Conservation (phyloP, 495 filamentous ascomycete species). For the Beverwykella pulmonaria region DNA sequence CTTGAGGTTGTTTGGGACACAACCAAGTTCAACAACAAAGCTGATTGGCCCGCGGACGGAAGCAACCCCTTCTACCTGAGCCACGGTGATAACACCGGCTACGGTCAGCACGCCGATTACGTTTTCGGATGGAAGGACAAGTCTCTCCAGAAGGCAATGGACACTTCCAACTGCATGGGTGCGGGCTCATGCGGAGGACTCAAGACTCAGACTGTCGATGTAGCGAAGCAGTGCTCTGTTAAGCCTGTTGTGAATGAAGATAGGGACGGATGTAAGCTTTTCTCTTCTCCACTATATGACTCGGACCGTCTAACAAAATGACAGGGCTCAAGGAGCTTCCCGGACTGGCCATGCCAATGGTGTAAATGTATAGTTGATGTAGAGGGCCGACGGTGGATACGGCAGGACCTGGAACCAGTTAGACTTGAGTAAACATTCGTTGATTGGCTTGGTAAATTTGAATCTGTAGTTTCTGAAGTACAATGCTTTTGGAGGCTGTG, state of each 20-base stretch:
- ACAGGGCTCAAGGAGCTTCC: not conserved
- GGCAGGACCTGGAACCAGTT: not conserved
- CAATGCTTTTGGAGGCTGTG: not conserved
- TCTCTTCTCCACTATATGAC: not conserved
- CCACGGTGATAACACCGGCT: constrained; percentile 33
- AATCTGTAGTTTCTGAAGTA: not conserved
- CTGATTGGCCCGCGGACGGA: constrained; percentile 34
- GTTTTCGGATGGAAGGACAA: constrained; percentile 15
- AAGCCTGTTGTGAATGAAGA: constrained; percentile 1
- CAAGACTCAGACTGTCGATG: not conserved
- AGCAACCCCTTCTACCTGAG: constrained; percentile 31
- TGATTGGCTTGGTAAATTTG: not conserved
- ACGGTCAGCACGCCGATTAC: constrained; percentile 31
- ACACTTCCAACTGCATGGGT: constrained; percentile 1
- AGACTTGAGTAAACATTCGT: not conserved
- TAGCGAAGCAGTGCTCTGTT: constrained; percentile 4
- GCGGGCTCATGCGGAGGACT: not conserved
- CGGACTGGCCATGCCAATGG: not conserved
- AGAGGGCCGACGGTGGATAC: not conserved
- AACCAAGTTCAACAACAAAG: constrained; percentile 33
- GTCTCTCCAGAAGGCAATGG: not conserved
- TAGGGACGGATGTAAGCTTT: not conserved
- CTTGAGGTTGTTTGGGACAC: constrained; percentile 37
- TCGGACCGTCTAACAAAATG: not conserved
- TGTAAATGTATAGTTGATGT: not conserved